A percentile compares a stretch with the other conserved stretches of the same genome.
Evolutionary conservation across 805 yeast genomes (phyloP).

Genomic region (Yarrowia divulgata): DNA sequence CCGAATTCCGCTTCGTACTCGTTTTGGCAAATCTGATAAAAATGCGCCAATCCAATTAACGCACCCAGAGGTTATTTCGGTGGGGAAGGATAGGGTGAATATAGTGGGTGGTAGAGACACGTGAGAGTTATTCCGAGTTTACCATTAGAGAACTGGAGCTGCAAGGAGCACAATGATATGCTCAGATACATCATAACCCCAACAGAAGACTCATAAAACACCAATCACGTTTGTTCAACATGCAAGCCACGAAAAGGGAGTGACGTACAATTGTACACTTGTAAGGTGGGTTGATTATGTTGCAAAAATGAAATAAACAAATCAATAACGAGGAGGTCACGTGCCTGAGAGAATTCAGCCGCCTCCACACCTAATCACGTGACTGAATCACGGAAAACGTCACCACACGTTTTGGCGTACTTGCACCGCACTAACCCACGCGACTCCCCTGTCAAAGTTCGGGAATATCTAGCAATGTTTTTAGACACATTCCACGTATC

Average conservation of each 20-base stretch:
- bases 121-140: not conserved
- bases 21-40: not conserved
- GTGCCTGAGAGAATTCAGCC: too few species aligned
- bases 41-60: not conserved
- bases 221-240: not conserved
- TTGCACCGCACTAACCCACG: not conserved
- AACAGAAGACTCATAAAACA: not conserved
- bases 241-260: slow-evolving; percentile 4
- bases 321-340: too few species aligned
- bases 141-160: too few species aligned
- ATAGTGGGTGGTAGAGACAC: not conserved
- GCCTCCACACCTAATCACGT: too few species aligned
- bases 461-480: not conserved
- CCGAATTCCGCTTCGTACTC: too few species aligned
- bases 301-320: too few species aligned
- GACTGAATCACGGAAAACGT: too few species aligned
- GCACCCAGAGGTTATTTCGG: not conserved
- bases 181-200: not conserved
- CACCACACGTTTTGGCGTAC: too few species aligned
- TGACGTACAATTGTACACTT: too few species aligned
- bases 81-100: not conserved
- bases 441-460: slow-evolving; percentile 27
- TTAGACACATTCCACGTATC: not conserved
- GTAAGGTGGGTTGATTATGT: too few species aligned
- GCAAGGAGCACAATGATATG: not conserved